A percentile compares a stretch with the other conserved stretches of the same genome.
Conservation (phyloP, 148 eudicot genomes). For the Vaccinium corymbosum region DNA sequence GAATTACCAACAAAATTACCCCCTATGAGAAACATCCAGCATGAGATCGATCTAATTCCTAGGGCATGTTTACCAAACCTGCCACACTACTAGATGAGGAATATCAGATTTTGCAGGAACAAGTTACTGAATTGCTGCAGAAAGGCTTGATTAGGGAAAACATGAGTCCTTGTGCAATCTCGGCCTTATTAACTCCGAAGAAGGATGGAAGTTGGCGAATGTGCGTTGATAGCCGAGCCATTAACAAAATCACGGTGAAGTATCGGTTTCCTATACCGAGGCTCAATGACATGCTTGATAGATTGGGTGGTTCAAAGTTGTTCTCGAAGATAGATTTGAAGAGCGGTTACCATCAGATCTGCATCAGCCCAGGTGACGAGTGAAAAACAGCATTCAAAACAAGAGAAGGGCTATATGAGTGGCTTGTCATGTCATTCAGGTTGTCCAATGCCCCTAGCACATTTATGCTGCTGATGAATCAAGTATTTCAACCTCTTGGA, state of each 20-base stretch:
- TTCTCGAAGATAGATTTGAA: background rate
- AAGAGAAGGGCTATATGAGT: slow-evolving; percentile 8
- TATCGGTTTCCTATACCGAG: background rate
- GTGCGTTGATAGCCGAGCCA: background rate
- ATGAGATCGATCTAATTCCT: too few relatives aligned
- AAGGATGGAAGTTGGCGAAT: background rate
- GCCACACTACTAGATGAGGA: background rate
- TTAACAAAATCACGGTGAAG: background rate
- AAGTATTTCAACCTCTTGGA: background rate
- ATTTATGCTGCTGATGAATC: background rate
- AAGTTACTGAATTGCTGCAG: background rate
- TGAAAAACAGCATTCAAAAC: slow-evolving; percentile 12
- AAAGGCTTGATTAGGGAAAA: background rate
- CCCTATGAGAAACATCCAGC: too few relatives aligned
- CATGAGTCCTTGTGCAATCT: background rate
- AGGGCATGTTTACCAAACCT: too few relatives aligned
- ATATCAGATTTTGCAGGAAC: background rate
- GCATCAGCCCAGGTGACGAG: background rate
- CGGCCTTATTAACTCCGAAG: background rate
- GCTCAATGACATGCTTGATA: background rate
- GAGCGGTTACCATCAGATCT: background rate
- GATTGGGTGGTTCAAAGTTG: background rate
- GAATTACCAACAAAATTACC: too few relatives aligned
- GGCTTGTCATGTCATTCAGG: background rate
- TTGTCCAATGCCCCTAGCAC: background rate